A percentile compares a stretch with the other conserved stretches of the same genome.
phyloP scores from a whole-genome alignment of 2,329 filamentous ascomycete genomes.

The Tolypocladium amazonense region DNA sequence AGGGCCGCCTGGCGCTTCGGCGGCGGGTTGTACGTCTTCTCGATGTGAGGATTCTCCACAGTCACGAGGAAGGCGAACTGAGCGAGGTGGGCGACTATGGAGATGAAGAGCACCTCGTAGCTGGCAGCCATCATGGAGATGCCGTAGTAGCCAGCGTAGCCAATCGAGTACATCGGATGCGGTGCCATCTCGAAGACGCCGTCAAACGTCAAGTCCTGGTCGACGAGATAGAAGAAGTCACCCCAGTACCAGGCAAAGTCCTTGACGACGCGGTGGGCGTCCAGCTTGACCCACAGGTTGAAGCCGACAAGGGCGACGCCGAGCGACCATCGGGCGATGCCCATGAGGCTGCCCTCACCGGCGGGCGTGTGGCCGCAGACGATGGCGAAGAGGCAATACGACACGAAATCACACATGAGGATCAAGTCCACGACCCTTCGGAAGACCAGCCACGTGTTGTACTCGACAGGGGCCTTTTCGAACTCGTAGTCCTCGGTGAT shows the following conservation, averaged over 20 bases:
- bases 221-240: conserved; percentile 97
- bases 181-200: conserved; percentile 98
- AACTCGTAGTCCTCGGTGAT: conserved; percentile 91
- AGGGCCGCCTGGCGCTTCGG: conserved; percentile 53
- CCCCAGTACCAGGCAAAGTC: conserved; percentile 99
- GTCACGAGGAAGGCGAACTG: conserved; percentile 88
- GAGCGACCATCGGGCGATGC: conserved; percentile 63
- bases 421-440: conserved; percentile 92
- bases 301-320: conserved; percentile 77
- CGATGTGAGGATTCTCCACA: conserved; percentile 95
- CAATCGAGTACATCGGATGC: conserved; percentile 97
- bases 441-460: conserved; percentile 98
- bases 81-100: conserved; percentile 84
- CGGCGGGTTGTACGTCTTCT: conserved; percentile 92
- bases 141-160: conserved; percentile 95
- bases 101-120: conserved; percentile 95
- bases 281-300: conserved; percentile 97
- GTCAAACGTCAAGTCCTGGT: conserved; percentile 95
- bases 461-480: conserved; percentile 87
- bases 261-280: conserved; percentile 95
- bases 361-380: conserved; percentile 69
- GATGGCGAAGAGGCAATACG: conserved; percentile 91
- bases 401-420: conserved; percentile 96
- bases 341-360: conserved; percentile 60
- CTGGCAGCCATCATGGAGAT: conserved; percentile 97